phyloP scores from a whole-genome alignment of 2,329 filamentous ascomycete genomes.

The Talaromyces pinophilus region DNA sequence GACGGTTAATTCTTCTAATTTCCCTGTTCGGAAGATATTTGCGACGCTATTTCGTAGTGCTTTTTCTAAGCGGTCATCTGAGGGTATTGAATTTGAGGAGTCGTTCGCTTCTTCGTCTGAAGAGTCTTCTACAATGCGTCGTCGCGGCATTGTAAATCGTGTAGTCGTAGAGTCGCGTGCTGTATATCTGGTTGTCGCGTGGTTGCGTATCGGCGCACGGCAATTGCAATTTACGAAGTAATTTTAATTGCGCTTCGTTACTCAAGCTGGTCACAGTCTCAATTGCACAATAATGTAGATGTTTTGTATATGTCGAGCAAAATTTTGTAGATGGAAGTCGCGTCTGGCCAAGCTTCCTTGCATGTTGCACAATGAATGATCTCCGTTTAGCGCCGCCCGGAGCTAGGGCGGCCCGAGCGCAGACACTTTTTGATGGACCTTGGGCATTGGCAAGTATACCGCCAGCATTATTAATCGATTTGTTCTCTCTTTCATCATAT shows the following conservation, averaged over 20 bases:
- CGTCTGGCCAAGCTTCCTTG: conserved; percentile 9
- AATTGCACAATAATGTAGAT: not conserved
- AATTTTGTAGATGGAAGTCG: not conserved
- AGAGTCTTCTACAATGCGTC: conserved; percentile 36
- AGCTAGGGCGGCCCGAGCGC: conserved; percentile 12
- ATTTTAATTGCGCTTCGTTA: not conserved
- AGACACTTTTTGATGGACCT: not conserved
- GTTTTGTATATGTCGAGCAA: not conserved
- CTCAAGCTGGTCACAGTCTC: not conserved
- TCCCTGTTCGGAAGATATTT: conserved; percentile 39
- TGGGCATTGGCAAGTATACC: not conserved
- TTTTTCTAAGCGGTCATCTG: conserved; percentile 40
- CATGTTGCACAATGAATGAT: not conserved
- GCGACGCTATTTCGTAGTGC: conserved; percentile 43
- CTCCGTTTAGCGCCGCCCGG: not conserved
- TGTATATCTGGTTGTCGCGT: not conserved
- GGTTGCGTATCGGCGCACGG: not conserved
- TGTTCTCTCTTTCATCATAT: not conserved
- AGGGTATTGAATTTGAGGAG: conserved; percentile 27
- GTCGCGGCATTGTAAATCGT: conserved; percentile 31
- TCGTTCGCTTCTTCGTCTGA: conserved; percentile 34
- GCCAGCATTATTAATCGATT: conserved; percentile 7
- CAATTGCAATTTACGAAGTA: not conserved
- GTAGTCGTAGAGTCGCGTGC: not conserved
- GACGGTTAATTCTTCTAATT: conserved; percentile 57